Conservation (phyloP, 2,329 filamentous ascomycete species). For the Moelleriella libera region DNA sequence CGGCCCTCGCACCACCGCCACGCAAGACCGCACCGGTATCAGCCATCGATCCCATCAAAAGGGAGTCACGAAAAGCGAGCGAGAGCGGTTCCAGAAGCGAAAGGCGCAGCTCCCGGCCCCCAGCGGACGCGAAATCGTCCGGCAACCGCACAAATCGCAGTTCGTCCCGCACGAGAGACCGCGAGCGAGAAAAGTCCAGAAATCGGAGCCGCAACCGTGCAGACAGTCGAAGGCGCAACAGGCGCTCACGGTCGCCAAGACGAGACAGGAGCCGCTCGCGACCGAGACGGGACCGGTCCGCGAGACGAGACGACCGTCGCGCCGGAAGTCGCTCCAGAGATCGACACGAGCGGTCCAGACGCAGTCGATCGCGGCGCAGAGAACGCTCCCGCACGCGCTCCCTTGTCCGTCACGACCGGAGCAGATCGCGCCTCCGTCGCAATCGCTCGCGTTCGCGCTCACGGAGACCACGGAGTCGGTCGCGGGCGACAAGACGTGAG, state of each 20-base stretch:
- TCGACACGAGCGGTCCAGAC: conserved; percentile 17
- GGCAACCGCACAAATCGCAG: conserved; percentile 15
- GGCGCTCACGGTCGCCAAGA: conserved; percentile 24
- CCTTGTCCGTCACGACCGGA: conserved; percentile 17
- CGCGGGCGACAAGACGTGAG: conserved; percentile 5
- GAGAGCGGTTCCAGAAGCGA: conserved; percentile 18
- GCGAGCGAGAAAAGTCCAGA: conserved; percentile 12
- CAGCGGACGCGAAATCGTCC: conserved; percentile 13
- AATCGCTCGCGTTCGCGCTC: conserved; percentile 2
- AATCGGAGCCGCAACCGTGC: conserved; percentile 16
- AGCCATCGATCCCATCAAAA: conserved; percentile 41
- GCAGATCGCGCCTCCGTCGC: conserved; percentile 3
- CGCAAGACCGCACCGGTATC: conserved; percentile 37
- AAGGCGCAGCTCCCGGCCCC: conserved; percentile 14
- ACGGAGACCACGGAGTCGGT: conserved; percentile 5
- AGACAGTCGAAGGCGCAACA: conserved; percentile 17
- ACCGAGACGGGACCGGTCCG: conserved; percentile 21
- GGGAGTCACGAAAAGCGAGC: conserved; percentile 25
- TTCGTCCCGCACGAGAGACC: conserved; percentile 14
- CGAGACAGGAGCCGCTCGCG: conserved; percentile 19
- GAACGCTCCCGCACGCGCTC: conserved; percentile 16
- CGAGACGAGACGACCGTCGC: conserved; percentile 15
- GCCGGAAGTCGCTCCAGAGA: conserved; percentile 20
- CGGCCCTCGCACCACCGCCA: conserved; percentile 40
- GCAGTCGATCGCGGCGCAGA: conserved; percentile 19